Conservation (phyloP, 768 basidiomycete genomes). For the Suillus brevipes region DNA sequence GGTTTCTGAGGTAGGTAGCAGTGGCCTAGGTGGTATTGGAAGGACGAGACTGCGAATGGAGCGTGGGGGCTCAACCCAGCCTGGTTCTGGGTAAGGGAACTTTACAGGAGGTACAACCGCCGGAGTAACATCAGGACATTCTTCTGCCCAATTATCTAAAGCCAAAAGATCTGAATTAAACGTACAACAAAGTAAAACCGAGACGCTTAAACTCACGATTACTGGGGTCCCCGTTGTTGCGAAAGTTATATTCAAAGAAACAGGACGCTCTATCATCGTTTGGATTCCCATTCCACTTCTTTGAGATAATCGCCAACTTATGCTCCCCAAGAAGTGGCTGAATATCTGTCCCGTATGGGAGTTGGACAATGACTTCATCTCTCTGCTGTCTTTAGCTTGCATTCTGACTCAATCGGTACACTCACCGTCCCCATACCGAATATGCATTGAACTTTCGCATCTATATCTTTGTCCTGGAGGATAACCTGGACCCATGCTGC, state of each 20-base stretch:
- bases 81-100: constrained; percentile 29
- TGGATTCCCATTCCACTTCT: constrained; percentile 13
- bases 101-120: constrained; percentile 21
- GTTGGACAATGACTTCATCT: constrained; percentile 31
- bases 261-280: constrained; percentile 19
- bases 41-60: constrained; percentile 24
- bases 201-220: constrained; percentile 24
- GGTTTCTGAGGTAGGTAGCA: not conserved
- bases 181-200: not conserved
- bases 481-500: constrained; percentile 27
- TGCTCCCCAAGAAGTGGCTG: constrained; percentile 32
- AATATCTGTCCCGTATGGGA: constrained; percentile 23
- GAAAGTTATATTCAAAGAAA: constrained; percentile 33
- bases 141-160: constrained; percentile 29
- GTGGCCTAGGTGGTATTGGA: constrained; percentile 15
- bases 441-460: constrained; percentile 23
- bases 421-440: constrained; percentile 33
- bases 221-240: constrained; percentile 30
- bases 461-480: constrained; percentile 17
- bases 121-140: constrained; percentile 19
- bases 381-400: constrained; percentile 18
- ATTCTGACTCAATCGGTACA: constrained; percentile 7
- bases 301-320: constrained; percentile 19
- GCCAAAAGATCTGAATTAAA: not conserved
- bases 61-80: constrained; percentile 21